Percentiles rank a stretch among this genome's conserved stretches.
These are phyloP conservation scores for Colletotrichum liriopes DNA, from an alignment of 2,329 filamentous ascomycete species.

Conservation along the genomic window DNA sequence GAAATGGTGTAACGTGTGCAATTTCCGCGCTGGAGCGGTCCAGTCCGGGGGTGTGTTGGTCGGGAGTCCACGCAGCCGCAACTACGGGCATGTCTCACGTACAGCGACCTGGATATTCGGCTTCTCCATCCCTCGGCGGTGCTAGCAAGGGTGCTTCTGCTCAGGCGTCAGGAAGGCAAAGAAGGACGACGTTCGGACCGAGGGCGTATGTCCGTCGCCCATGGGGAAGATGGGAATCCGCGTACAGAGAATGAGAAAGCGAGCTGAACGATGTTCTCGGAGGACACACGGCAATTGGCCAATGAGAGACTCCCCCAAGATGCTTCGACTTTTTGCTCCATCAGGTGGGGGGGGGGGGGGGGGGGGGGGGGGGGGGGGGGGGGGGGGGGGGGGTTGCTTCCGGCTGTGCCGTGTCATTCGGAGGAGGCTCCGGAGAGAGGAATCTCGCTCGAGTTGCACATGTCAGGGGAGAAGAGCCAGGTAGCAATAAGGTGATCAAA, in stretches of 20 bases:
- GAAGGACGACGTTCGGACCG: not conserved
- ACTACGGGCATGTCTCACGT: not conserved
- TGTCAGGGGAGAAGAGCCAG: not conserved
- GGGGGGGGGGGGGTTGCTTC: not conserved
- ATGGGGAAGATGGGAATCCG: not conserved
- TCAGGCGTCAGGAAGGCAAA: not conserved
- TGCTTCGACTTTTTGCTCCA: not conserved
- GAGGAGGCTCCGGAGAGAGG: conserved; percentile 11
- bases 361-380: not conserved
- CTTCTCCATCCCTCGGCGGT: not conserved
- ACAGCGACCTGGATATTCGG: not conserved
- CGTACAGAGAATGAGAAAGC: not conserved
- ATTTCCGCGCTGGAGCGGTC: conserved; percentile 6
- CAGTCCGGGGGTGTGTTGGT: not conserved
- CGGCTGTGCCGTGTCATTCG: conserved; percentile 21
- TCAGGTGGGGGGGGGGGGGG: not conserved
- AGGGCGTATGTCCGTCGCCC: not conserved
- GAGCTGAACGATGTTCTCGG: not conserved
- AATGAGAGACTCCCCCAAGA: not conserved
- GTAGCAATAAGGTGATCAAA: not conserved
- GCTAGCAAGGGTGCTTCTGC: not conserved
- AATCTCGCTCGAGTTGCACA: not conserved
- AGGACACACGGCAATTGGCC: conserved; percentile 7
- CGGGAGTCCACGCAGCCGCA: not conserved
- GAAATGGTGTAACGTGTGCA: conserved; percentile 4